Evolutionary conservation across 2,329 filamentous ascomycete species (phyloP), one percentile per base, ranked within the genome.

Genomic region (Claviceps quebecensis): DNA sequence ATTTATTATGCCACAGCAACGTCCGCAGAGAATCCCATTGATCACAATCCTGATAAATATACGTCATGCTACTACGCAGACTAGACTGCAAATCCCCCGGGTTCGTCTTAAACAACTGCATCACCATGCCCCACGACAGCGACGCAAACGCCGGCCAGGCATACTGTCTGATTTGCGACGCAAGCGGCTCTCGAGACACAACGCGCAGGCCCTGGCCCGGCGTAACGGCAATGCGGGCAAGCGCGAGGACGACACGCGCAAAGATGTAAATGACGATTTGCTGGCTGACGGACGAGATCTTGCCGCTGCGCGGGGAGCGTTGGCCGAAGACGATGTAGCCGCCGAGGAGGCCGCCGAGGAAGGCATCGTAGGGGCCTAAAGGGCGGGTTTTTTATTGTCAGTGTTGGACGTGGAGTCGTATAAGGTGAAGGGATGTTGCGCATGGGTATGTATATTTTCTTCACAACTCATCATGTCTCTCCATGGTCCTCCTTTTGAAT

Each of bases 211-310:
- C 75, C 52, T 63, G 61, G 44, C 73, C 73, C 2, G 78, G 78
- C 67, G 87, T 83, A 56, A 97, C 81, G 52, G 86, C 80, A 53
- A 97, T 72, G 62, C 88, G 87, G 36, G 90, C 93, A 23, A 94
- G 71, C 8, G 87, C 87, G 37, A 98, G 78, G 54, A 85, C 77
- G 16, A 96, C 93, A 57, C 93, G 83, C 47, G 93, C 93, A 64
- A 96, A 96, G 56, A 98, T 86, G 72, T 98, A 98, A 61, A 97
- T 87, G 67, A 95, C 89, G 65, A 98, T 98, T 75, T 98, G 91
- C 73, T 96, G 88, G 70, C 84, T 95, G 56, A 96, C 84, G 56
- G 81, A 85, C 55, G 84, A 86, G 62, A 87, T 82, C 65, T 78
- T 77, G 59, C 84, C 84, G 39, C 69, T 72, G 54, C 86, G 83